Percentiles rank a stretch among this genome's conserved stretches.
These are phyloP conservation scores for Inga leiocalycina DNA, from an alignment of 306 rosid species.

Conservation along the genomic window DNA sequence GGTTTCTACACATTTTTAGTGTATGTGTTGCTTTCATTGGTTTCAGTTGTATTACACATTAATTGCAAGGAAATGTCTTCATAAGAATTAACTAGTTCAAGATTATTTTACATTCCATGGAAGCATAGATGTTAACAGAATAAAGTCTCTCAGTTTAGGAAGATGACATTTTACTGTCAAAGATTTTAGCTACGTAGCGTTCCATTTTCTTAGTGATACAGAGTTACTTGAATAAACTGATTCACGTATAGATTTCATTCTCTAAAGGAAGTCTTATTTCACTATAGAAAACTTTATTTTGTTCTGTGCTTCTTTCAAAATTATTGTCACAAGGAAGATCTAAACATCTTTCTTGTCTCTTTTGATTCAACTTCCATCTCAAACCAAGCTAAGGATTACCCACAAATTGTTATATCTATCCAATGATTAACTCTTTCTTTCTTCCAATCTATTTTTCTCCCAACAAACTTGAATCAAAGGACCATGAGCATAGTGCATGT, in stretches of 20 bases:
- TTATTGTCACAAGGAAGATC: background rate
- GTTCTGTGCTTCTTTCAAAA: conserved; percentile 21
- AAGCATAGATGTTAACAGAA: too few species aligned
- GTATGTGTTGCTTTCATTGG: background rate
- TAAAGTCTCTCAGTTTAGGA: background rate
- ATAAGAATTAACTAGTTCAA: background rate
- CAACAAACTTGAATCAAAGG: background rate
- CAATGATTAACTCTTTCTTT: background rate
- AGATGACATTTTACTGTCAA: conserved; percentile 1
- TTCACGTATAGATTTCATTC: background rate
- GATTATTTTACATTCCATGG: background rate
- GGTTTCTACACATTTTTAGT: background rate
- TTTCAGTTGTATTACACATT: background rate
- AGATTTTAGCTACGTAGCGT: background rate
- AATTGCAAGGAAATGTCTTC: background rate
- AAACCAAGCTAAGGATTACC: background rate
- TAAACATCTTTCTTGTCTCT: background rate
- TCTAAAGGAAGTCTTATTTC: conserved; percentile 1
- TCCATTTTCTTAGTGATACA: background rate
- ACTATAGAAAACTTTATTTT: conserved; percentile 24
- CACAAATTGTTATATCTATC: background rate
- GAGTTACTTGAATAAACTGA: background rate
- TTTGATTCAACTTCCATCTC: background rate
- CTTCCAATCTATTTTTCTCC: background rate
- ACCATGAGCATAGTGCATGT: conserved; percentile 34